Conservation (phyloP, 1,139 yeast genomes). For the Geotrichum reessii region DNA sequence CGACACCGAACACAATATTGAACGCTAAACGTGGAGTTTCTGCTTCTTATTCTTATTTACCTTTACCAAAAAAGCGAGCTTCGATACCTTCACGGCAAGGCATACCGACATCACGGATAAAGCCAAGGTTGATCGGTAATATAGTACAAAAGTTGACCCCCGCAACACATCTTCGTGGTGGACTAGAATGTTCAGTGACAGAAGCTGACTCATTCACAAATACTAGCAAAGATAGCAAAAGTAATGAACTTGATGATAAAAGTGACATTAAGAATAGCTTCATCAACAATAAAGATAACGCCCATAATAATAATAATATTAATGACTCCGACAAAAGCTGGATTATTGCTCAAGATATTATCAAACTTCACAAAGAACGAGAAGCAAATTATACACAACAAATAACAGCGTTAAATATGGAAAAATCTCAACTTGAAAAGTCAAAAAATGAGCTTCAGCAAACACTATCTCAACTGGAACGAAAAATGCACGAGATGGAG, state of each 20-base stretch:
- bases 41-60: background rate
- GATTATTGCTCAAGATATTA: conserved; percentile 14
- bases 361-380: conserved; percentile 12
- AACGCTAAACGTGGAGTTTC: background rate
- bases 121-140: background rate
- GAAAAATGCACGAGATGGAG: conserved; percentile 24
- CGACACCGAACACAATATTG: background rate
- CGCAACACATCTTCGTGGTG: background rate
- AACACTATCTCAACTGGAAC: conserved; percentile 35
- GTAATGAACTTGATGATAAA: background rate
- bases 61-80: background rate
- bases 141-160: background rate
- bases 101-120: background rate
- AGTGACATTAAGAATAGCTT: background rate
- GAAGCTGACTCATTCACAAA: background rate
- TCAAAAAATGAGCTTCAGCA: conserved; percentile 37
- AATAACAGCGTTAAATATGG: conserved; percentile 21
- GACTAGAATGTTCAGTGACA: background rate
- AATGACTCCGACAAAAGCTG: conserved; percentile 4
- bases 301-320: background rate
- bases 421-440: conserved; percentile 36
- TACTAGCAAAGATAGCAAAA: background rate
- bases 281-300: background rate
- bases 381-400: conserved; percentile 16
- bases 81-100: background rate